Evolutionary conservation across 768 basidiomycete genomes (phyloP), one percentile per base, ranked within the genome.

Genomic region (Phlegmacium glaucopus): DNA sequence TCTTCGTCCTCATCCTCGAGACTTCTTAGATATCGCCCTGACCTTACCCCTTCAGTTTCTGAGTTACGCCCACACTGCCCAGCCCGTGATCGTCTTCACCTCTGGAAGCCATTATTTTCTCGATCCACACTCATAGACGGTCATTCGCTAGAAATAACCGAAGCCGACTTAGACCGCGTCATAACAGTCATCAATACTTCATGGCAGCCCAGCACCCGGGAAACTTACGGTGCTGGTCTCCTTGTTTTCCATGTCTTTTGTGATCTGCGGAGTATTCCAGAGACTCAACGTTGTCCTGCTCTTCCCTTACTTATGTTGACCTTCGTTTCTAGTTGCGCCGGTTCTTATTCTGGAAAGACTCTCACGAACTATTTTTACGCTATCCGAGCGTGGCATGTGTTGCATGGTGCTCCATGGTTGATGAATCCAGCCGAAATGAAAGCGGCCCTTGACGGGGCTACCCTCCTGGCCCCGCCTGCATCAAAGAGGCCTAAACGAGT

Each of bases 301-400:
- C 35, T 15, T 8, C 36, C 39, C 5, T 32, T 15, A 0, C 51
- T 71, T 0, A 43, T 72, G 3, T 28, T 50, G 4, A 13, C 49
- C 0, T 64, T 61, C 26, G 16, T 64, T 0, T 32, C 60, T 0
- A 48, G 37, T 22, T 46, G 47, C 4, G 57, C 60, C 4, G 71
- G 71, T 3, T 22, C 53, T 0, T 66, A 65, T 45, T 48, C 68
- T 4, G 57, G 57, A 0, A 39, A 38, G 13, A 56, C 69, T 0
- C 28, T 70, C 0, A 26, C 40, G 9, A 71, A 68, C 52, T 69
- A 66, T 48, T 26, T 66, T 1, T 30, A 44, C 0, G 58, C 53
- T 0, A 44, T 71, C 3, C 52, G 59, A 0, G 68, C 68, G 0
- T 74, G 72, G 70, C 68, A 74, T 53, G 53, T 61, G 28, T 25